phyloP scores from a whole-genome alignment of 768 basidiomycete genomes.

The Auricularia sp. region DNA sequence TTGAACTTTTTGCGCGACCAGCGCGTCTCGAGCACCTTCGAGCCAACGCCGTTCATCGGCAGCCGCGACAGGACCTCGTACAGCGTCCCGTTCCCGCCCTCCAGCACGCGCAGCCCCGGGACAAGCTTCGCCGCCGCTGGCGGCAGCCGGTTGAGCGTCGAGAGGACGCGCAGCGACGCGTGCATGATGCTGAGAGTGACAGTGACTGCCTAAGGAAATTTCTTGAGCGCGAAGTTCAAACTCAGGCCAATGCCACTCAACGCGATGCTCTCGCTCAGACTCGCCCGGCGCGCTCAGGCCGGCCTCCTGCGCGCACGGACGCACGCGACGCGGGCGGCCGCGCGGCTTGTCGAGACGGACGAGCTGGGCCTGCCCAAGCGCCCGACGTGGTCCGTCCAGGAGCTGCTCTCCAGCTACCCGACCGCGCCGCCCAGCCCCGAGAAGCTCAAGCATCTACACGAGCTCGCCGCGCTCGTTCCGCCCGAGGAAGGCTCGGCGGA shows the following conservation, averaged over 20 bases:
- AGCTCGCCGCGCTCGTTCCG: slow-evolving; percentile 61
- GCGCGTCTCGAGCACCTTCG: slow-evolving; percentile 57
- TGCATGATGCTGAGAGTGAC: background rate
- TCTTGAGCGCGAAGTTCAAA: background rate
- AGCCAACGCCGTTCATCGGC: slow-evolving; percentile 57
- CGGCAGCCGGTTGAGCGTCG: background rate
- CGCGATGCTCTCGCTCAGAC: background rate
- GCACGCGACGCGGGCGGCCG: background rate
- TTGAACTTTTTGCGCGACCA: slow-evolving; percentile 61
- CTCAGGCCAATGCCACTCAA: background rate
- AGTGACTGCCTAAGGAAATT: no score
- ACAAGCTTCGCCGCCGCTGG: slow-evolving; percentile 1
- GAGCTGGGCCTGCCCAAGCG: slow-evolving; percentile 49
- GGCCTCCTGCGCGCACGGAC: background rate
- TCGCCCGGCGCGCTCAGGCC: background rate
- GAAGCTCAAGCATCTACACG: slow-evolving; percentile 55
- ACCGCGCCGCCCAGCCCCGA: slow-evolving; percentile 46
- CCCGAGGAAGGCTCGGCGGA: slow-evolving; percentile 49
- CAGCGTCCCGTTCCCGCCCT: slow-evolving; percentile 43
- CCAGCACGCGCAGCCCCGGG: slow-evolving; percentile 4
- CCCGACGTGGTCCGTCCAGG: slow-evolving; percentile 74
- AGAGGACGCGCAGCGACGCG: background rate
- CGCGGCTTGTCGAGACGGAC: slow-evolving; percentile 30
- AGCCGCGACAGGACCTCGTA: slow-evolving; percentile 64
- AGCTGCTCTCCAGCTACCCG: slow-evolving; percentile 69